Percentiles rank a stretch among this genome's conserved stretches.
phyloP scores from a whole-genome alignment of 805 yeast genomes.

The Komagataella kurtzmanii region DNA sequence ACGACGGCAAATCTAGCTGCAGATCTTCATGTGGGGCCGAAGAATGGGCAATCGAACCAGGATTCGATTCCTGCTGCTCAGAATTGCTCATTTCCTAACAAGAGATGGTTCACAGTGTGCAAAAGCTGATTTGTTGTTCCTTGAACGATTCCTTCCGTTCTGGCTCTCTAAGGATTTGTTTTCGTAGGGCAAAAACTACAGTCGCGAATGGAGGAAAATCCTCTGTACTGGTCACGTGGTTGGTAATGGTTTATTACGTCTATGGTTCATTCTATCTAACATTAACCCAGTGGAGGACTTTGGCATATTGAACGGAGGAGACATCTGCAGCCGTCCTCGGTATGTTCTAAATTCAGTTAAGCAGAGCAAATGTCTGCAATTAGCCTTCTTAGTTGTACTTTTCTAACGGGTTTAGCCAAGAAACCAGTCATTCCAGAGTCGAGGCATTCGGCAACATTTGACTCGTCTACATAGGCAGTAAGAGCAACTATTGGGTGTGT shows the following conservation, averaged over 20 bases:
- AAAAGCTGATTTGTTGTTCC: background rate
- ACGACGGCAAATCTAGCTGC: constrained; percentile 4
- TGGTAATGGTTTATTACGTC: background rate
- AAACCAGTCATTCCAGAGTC: constrained; percentile 92
- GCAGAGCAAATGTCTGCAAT: constrained; percentile 28
- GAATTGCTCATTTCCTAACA: background rate
- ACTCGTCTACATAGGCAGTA: constrained; percentile 91
- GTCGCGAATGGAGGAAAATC: background rate
- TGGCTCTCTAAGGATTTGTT: background rate
- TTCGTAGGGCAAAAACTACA: background rate
- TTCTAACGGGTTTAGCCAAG: constrained; percentile 74
- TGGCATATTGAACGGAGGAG: background rate
- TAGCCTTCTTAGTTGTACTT: constrained; percentile 51
- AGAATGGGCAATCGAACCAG: background rate
- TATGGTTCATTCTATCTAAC: background rate
- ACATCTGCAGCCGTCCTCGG: background rate
- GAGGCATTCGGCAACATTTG: constrained; percentile 74
- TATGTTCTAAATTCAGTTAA: background rate
- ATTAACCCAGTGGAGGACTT: background rate
- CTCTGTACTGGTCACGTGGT: background rate
- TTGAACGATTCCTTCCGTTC: background rate
- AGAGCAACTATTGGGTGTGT: constrained; percentile 78
- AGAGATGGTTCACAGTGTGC: background rate
- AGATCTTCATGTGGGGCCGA: background rate
- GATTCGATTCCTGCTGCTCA: background rate